These are phyloP conservation scores for Phragmites australis DNA, from an alignment of 176 grass and related monocot genomes.

Conservation along the genomic window DNA sequence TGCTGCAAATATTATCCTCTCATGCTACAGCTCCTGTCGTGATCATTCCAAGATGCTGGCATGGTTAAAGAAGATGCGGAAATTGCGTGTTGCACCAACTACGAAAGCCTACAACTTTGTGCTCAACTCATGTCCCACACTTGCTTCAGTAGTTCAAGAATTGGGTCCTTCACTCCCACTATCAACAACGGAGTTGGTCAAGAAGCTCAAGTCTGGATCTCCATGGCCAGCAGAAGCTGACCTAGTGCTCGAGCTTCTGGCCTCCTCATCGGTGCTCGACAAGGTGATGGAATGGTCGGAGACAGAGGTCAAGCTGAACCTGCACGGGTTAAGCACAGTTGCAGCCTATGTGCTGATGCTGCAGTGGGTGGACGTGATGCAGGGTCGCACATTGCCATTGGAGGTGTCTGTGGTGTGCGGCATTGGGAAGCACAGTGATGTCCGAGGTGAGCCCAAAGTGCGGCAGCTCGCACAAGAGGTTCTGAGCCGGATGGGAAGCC, in stretches of 20 bases:
- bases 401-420: slow-evolving; percentile 77
- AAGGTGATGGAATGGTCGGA: slow-evolving; percentile 67
- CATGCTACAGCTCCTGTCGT: slow-evolving; percentile 65
- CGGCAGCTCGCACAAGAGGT: slow-evolving; percentile 64
- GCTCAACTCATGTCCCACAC: slow-evolving; percentile 57
- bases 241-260: slow-evolving; percentile 60
- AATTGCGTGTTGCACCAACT: slow-evolving; percentile 34
- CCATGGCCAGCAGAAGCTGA: slow-evolving; percentile 50
- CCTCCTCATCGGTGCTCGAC: slow-evolving; percentile 45
- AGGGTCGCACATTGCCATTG: slow-evolving; percentile 28
- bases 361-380: slow-evolving; percentile 68
- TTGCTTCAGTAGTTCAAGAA: slow-evolving; percentile 41
- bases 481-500: slow-evolving; percentile 61
- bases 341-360: slow-evolving; percentile 76
- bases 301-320: slow-evolving; percentile 75
- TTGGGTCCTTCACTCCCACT: slow-evolving; percentile 47
- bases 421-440: slow-evolving; percentile 74
- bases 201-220: slow-evolving; percentile 47
- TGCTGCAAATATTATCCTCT: slow-evolving; percentile 69
- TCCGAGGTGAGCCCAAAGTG: slow-evolving; percentile 64
- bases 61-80: slow-evolving; percentile 67
- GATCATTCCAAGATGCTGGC: slow-evolving; percentile 49
- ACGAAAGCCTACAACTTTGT: slow-evolving; percentile 60
- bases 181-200: slow-evolving; percentile 40
- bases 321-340: slow-evolving; percentile 69